Evolutionary conservation across 331 rosid genomes (phyloP).

Genomic region (Telfairia occidentalis): DNA sequence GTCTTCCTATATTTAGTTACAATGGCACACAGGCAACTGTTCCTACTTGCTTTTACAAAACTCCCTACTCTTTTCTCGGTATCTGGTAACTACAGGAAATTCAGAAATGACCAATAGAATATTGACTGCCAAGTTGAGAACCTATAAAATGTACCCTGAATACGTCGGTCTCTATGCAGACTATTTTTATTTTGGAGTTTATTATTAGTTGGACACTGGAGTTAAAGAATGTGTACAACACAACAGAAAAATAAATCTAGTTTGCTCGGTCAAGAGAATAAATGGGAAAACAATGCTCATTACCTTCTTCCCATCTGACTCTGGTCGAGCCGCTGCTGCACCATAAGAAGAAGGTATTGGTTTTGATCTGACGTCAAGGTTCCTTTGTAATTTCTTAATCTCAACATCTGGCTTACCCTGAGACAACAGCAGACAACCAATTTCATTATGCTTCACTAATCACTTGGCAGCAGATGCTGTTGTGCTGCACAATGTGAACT

Average conservation of each 20-base stretch:
- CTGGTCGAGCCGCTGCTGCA: constrained; percentile 19
- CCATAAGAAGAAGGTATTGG: constrained; percentile 63
- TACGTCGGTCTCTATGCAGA: background rate
- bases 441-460: constrained; percentile 14
- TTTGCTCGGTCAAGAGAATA: background rate
- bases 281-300: background rate
- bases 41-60: background rate
- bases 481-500: background rate
- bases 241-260: background rate
- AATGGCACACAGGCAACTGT: background rate
- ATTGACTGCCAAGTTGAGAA: background rate
- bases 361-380: constrained; percentile 61
- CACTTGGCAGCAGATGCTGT: background rate
- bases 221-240: background rate
- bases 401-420: constrained; percentile 61
- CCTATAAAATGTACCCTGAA: background rate
- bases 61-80: background rate
- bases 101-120: background rate
- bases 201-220: background rate
- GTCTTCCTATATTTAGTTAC: background rate
- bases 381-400: constrained; percentile 40
- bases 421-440: constrained; percentile 7
- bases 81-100: background rate
- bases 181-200: background rate
- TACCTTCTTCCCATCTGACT: constrained; percentile 46